Percentiles rank a stretch among this genome's conserved stretches.
These are phyloP conservation scores for Gymnopus androsaceus DNA, from an alignment of 1,284 basidiomycete genomes.

Conservation along the genomic window DNA sequence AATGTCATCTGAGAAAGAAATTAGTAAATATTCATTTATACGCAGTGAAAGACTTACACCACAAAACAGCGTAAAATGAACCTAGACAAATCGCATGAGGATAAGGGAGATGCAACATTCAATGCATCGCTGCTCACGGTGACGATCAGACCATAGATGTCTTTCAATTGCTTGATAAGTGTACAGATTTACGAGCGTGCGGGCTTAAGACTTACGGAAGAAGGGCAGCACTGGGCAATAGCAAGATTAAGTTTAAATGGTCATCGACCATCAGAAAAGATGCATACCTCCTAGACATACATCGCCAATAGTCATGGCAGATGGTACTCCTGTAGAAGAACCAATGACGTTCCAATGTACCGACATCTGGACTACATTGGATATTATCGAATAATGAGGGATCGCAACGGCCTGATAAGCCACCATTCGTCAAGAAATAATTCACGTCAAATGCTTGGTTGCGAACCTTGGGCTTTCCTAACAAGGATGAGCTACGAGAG, in stretches of 20 bases:
- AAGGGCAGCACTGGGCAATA: slow-evolving; percentile 11
- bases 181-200: neutral
- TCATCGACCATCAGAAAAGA: neutral
- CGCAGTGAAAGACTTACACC: slow-evolving; percentile 35
- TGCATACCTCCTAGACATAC: slow-evolving; percentile 57
- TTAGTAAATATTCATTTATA: neutral
- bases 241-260: neutral
- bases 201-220: slow-evolving; percentile 38
- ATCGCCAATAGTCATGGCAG: slow-evolving; percentile 43
- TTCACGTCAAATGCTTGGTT: neutral
- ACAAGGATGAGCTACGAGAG: neutral
- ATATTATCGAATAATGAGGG: slow-evolving; percentile 65
- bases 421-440: neutral
- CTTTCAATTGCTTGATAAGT: slow-evolving; percentile 28
- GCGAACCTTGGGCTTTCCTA: slow-evolving; percentile 73
- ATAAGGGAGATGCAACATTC: too few relatives aligned
- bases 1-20: slow-evolving; percentile 34
- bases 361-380: slow-evolving; percentile 66
- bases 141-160: slow-evolving; percentile 51
- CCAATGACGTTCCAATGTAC: slow-evolving; percentile 53
- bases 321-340: slow-evolving; percentile 28
- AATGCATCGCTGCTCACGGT: slow-evolving; percentile 33
- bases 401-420: slow-evolving; percentile 64
- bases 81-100: slow-evolving; percentile 27
- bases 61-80: slow-evolving; percentile 45